Percentiles rank a stretch among this genome's conserved stretches.
Conservation (phyloP, 176 grass and related monocot species). For the Tillandsia leiboldiana region DNA sequence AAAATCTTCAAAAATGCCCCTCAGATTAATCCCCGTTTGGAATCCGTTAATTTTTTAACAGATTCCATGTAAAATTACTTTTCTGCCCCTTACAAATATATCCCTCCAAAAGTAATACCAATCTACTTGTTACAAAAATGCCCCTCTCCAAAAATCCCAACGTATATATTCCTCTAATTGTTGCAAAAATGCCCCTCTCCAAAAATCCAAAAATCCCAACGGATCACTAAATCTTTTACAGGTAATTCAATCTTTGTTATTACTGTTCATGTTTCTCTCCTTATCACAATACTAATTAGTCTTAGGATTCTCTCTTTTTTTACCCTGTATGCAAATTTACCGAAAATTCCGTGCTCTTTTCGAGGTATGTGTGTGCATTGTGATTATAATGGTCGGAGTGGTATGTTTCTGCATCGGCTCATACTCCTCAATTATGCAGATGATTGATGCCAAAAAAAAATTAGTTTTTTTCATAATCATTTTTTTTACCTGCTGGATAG, state of each 20-base stretch:
- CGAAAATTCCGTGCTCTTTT: constrained; percentile 3
- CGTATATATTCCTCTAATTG: too few species aligned
- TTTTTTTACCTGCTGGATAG: neutral
- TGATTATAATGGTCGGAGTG: constrained; percentile 41
- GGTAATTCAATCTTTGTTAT: constrained; percentile 29
- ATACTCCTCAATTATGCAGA: constrained; percentile 45
- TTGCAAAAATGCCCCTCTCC: too few species aligned
- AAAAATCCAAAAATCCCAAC: too few species aligned
- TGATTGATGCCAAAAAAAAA: constrained; percentile 21
- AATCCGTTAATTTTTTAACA: too few species aligned
- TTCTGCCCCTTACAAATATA: too few species aligned
- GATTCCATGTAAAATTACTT: too few species aligned
- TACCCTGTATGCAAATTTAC: neutral
- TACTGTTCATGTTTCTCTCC: neutral
- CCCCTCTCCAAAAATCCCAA: too few species aligned
- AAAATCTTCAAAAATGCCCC: too few species aligned
- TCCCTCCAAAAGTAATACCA: too few species aligned
- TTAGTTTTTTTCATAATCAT: neutral
- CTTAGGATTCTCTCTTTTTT: neutral
- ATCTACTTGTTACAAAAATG: too few species aligned
- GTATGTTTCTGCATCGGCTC: constrained; percentile 34
- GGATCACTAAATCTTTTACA: constrained; percentile 27
- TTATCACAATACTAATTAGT: neutral
- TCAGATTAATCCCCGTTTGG: too few species aligned
- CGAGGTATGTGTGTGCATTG: constrained; percentile 32